Percentiles rank a stretch among this genome's conserved stretches.
Evolutionary conservation across 1,284 basidiomycete species (phyloP).

Genomic region (Pseudozyma tsukubaensis): DNA sequence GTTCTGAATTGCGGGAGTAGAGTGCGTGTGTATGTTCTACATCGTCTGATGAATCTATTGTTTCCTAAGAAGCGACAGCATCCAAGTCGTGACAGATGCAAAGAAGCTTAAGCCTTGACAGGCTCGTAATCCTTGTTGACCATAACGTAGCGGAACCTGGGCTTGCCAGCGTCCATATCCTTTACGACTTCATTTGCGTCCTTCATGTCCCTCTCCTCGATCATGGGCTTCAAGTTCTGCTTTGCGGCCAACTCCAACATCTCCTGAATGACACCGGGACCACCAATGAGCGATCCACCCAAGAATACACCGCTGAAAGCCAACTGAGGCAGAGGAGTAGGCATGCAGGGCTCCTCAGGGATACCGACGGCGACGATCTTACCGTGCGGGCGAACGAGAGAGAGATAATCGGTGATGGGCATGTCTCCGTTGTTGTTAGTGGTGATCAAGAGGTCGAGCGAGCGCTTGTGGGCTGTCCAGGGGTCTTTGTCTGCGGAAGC

Average conservation of each 20-base stretch:
- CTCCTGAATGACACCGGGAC: conserved; percentile 66
- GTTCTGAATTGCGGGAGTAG: too few relatives aligned
- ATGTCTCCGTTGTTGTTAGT: conserved; percentile 70
- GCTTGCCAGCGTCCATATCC: conserved; percentile 59
- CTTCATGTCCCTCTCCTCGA: conserved; percentile 55
- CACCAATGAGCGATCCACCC: conserved; percentile 62
- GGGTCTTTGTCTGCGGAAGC: conserved; percentile 46
- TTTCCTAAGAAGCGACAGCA: too few relatives aligned
- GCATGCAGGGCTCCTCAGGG: conserved; percentile 63
- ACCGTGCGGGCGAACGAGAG: conserved; percentile 69
- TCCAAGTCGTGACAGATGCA: too few relatives aligned
- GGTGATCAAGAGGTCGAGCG: conserved; percentile 71
- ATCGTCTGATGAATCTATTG: too few relatives aligned
- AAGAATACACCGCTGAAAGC: conserved; percentile 52
- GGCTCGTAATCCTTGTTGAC: conserved; percentile 68
- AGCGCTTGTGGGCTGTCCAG: conserved; percentile 60
- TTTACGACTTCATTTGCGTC: conserved; percentile 56
- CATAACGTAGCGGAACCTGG: conserved; percentile 71
- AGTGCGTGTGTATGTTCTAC: too few relatives aligned
- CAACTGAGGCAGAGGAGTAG: conserved; percentile 55
- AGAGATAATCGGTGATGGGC: conserved; percentile 69
- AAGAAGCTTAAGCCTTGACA: conserved; percentile 20
- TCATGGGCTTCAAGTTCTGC: conserved; percentile 56
- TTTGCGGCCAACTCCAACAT: conserved; percentile 58
- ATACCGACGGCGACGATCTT: conserved; percentile 70